Base-by-base conservation (phyloP, 2,329 filamentous ascomycete species). In the Fusarium dimerum region DNA sequence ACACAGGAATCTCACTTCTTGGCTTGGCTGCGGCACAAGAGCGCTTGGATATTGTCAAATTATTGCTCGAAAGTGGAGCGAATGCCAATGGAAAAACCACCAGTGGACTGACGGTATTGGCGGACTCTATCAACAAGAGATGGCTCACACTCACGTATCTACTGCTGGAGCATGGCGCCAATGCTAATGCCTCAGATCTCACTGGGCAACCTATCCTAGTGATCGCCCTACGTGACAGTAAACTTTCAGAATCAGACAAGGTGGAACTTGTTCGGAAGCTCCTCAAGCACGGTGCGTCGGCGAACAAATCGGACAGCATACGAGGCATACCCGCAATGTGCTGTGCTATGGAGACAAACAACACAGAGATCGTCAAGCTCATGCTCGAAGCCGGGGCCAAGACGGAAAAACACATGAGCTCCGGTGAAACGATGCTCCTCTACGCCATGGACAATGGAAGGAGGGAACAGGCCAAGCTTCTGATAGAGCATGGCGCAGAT, bases 51-150 rank as follows among this genome's bases (percentile, higher is more conserved):
- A 66, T 76, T 55, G 58, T 67, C 16, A 59, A 66, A 3, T 51
- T 71, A 1, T 66, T 76, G 2, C 59, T 76, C 2, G 61, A 66
- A 7, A 62, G 63, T 12, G 73, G 74, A 1, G 71, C 70, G 3
- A 66, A 71, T 18, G 43, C 64, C 1, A 60, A 69, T 17, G 58
- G 58, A 1, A 65, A 62, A 13, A 68, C 66, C 2, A 41, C 68
- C 3, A 64, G 61, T 0, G 74, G 73, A 11, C 49, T 61, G 1
- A 64, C 67, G 2, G 65, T 76, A 10, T 58, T 75, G 6, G 64
- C 67, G 4, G 67, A 71, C 20, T 65, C 71, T 0, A 54, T 76
- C 3, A 46, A 54, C 46, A 69, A 69, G 51, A 59, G 68, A 40
- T 64, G 68, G 41, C 48, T 69, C n/a, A 68, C 69, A 5, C 57